These are phyloP conservation scores for Singerocomus inundabilis DNA, from an alignment of 1,284 basidiomycete genomes.

Conservation along the genomic window DNA sequence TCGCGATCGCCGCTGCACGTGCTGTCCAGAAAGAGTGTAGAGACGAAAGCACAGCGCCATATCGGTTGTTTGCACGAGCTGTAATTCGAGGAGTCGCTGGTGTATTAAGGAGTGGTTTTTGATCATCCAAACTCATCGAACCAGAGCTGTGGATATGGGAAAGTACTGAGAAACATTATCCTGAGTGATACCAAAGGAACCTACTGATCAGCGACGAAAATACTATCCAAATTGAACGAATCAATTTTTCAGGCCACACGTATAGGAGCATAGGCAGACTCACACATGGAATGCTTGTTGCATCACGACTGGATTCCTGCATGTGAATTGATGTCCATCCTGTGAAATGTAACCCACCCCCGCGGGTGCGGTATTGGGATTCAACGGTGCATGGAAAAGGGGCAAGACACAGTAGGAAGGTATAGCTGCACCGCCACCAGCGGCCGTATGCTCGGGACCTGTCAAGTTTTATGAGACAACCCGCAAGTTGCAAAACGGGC, in stretches of 20 bases:
- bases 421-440: constrained; percentile 38
- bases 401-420: constrained; percentile 57
- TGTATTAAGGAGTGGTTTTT: constrained; percentile 44
- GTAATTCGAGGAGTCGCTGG: constrained; percentile 43
- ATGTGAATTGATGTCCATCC: constrained; percentile 47
- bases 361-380: constrained; percentile 25
- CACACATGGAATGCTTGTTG: constrained; percentile 35
- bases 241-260: neutral
- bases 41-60: constrained; percentile 58
- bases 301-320: constrained; percentile 53
- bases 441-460: constrained; percentile 48
- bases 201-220: constrained; percentile 31
- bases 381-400: constrained; percentile 49
- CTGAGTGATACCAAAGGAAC: neutral
- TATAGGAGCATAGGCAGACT: neutral
- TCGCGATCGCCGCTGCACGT: constrained; percentile 40
- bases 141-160: constrained; percentile 40
- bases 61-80: constrained; percentile 43
- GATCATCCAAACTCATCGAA: constrained; percentile 48
- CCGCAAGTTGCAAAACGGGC: neutral
- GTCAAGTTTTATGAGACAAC: neutral
- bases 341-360: constrained; percentile 51
- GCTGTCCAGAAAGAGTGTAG: constrained; percentile 55
- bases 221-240: constrained; percentile 13
- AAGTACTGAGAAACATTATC: neutral